Base-by-base conservation (phyloP, 164 flowering plant species). In the Malania oleifera region DNA sequence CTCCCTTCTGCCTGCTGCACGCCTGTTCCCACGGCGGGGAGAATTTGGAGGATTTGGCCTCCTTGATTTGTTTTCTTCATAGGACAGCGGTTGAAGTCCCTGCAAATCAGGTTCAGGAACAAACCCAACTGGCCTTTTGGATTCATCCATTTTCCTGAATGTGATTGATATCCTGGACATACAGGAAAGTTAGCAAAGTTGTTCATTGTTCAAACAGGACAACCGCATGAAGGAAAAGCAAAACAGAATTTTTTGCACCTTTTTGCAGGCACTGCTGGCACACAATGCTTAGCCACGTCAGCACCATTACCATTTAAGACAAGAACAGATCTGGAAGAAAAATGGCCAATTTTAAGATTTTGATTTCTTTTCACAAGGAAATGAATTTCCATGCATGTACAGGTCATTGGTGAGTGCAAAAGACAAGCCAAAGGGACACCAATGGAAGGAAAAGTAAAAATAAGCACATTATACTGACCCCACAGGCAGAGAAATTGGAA, bases 291-390 rank as follows among this genome's bases (percentile, higher is more conserved):
- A 28, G 97, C 88, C 43, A 93, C 82, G 64, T 93, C 87, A 13
- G 99, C 97, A 18, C 89, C 97, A 67, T 88, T 93, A 57, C 97
- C 97, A 54, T 86, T 82, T 58, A 93, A 67, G 18, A 93, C 92
- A 55, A 93, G 82, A 44, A 90, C 99, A 57, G 99, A 90, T 59
- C 97, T 93, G 74, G 22, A 65, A n/a, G n/a, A 59, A 53, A 22
- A 58, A 24, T 25, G 4, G 2, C 18, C 29, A 9, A 56, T 17
- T 24, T 20, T 59, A 37, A 43, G 20, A 64, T 47, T 38, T 39
- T 19, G 17, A 31, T 39, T 23, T 48, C 51, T 40, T 17, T 15
- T 5, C 15, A 43, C 19, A 20, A 25, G 8, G n/a, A 6, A 49
- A 34, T n/a, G n/a, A n/a, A n/a, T n/a, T n/a, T n/a, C n/a, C n/a